These are phyloP conservation scores for Trebouxia sp. DNA, from an alignment of 139 green algal species.

Conservation along the genomic window DNA sequence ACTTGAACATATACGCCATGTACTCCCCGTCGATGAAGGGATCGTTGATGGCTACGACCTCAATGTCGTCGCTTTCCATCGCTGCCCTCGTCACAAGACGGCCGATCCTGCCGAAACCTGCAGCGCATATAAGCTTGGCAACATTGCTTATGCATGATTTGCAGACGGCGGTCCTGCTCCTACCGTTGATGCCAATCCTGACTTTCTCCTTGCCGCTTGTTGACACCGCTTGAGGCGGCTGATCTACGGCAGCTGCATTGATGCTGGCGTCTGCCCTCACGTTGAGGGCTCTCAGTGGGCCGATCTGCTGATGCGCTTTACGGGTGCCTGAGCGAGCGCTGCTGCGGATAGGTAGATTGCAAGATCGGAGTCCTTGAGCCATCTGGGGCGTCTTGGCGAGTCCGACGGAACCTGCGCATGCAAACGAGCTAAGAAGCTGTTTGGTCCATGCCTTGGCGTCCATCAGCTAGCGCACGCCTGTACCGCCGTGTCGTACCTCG, in stretches of 20 bases:
- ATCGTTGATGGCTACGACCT: slow-evolving; percentile 88
- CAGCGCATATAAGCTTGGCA: background rate
- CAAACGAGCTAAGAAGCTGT: too few relatives aligned
- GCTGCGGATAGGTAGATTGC: background rate
- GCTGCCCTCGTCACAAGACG: slow-evolving; percentile 59
- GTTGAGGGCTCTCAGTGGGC: background rate
- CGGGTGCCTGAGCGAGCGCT: background rate
- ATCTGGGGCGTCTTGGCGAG: background rate
- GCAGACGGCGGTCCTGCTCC: background rate
- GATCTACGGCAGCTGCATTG: slow-evolving; percentile 3
- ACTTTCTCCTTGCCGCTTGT: slow-evolving; percentile 48
- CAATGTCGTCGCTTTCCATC: slow-evolving; percentile 69
- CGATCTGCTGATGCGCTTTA: background rate
- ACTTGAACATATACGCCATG: slow-evolving; percentile 56
- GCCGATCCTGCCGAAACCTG: slow-evolving; percentile 93
- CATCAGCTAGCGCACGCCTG: too few relatives aligned
- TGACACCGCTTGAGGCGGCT: background rate
- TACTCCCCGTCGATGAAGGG: slow-evolving; percentile 79
- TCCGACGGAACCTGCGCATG: background rate
- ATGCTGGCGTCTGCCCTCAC: slow-evolving; percentile 19
- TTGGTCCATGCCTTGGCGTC: too few relatives aligned
- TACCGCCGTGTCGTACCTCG: too few relatives aligned
- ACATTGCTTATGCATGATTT: background rate
- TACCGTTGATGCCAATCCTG: slow-evolving; percentile 90
- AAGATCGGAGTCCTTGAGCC: background rate